A percentile compares a stretch with the other conserved stretches of the same genome.
These are phyloP conservation scores for Blastobotrys robertii DNA, from an alignment of 805 yeast species.

Conservation along the genomic window DNA sequence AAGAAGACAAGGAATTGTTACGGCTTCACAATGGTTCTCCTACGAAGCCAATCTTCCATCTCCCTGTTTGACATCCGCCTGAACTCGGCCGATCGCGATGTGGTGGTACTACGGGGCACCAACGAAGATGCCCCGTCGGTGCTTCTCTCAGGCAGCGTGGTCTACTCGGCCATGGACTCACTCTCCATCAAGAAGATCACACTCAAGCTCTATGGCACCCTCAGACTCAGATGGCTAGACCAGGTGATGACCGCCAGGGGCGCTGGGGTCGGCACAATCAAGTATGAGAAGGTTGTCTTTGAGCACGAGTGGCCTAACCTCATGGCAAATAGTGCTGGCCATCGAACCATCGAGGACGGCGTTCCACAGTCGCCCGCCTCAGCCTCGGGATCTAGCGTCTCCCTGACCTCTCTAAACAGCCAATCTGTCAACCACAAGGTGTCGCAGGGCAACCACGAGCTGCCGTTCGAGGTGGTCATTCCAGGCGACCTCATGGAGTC, in stretches of 20 bases:
- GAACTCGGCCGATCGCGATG: slow-evolving; percentile 63
- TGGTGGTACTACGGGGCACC: slow-evolving; percentile 69
- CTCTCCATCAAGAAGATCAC: slow-evolving; percentile 54
- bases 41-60: slow-evolving; percentile 23
- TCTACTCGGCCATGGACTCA: slow-evolving; percentile 67
- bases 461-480: slow-evolving; percentile 76
- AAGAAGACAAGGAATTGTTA: too few species aligned
- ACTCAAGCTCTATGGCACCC: slow-evolving; percentile 55
- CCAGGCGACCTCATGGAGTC: slow-evolving; percentile 85
- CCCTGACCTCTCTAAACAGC: not conserved
- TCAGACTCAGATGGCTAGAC: slow-evolving; percentile 46
- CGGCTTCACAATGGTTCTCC: slow-evolving; percentile 17
- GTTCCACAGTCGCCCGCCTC: not conserved
- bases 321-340: slow-evolving; percentile 17
- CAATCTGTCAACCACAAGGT: slow-evolving; percentile 3
- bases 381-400: not conserved
- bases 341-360: slow-evolving; percentile 28
- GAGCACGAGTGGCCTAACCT: slow-evolving; percentile 73
- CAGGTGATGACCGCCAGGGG: slow-evolving; percentile 17
- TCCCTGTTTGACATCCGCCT: slow-evolving; percentile 45
- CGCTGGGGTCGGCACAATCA: slow-evolving; percentile 20
- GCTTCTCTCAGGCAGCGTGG: slow-evolving; percentile 66
- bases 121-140: slow-evolving; percentile 71
- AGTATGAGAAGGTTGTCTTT: slow-evolving; percentile 50
- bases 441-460: slow-evolving; percentile 64